Base-by-base conservation (phyloP, 768 basidiomycete genomes). In the Mycena olivaceomarginata region DNA sequence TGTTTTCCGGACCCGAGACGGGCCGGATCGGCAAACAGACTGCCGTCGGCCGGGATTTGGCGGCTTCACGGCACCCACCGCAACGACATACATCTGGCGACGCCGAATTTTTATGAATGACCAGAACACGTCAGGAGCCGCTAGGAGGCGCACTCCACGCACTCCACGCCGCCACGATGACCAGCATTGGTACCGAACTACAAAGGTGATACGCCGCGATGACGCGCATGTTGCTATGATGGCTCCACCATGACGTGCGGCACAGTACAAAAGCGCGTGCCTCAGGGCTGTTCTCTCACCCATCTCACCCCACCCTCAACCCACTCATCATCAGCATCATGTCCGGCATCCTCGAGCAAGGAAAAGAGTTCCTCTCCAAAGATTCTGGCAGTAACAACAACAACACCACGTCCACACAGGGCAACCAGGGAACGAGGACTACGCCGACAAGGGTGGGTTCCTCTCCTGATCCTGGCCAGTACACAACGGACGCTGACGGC, bases 371-470 rank as follows among this genome's bases (percentile, higher is more conserved):
- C 67, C 48, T 67, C 37, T 31, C 31, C 31, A 40, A 53, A 20
- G 51, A 39, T 51, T 53, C 48, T 11, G 66, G 66, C 66, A n/a
- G 4, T 11, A 67, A 39, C 48, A n/a, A 12, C 22, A 67, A 39
- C 48, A 53, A 37, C 46, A 66, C 6, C 63, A 25, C 56, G 39
- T 37, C 25, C 37, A 40, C 25, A 51, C 65, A 66, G 46, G 65
- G 65, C 65, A 65, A 65, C 43, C 43, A 43, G n/a, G 65, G 65
- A 25, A 2, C 37, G 67, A 67, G 67, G 67, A 67, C 67, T 67
- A 67, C 67, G 67, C 40, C 39, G 67, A 67, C 67, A 67, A 67
- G 67, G 67, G 67, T 67, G 66, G 1, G 66, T 67, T 46, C 66
- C 66, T 67, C 43, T 65, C 64, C 45, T 65, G 25, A 48, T 46